Evolutionary conservation across 2,329 filamentous ascomycete species (phyloP).

Genomic region (Pyrenochaeta sp.): DNA sequence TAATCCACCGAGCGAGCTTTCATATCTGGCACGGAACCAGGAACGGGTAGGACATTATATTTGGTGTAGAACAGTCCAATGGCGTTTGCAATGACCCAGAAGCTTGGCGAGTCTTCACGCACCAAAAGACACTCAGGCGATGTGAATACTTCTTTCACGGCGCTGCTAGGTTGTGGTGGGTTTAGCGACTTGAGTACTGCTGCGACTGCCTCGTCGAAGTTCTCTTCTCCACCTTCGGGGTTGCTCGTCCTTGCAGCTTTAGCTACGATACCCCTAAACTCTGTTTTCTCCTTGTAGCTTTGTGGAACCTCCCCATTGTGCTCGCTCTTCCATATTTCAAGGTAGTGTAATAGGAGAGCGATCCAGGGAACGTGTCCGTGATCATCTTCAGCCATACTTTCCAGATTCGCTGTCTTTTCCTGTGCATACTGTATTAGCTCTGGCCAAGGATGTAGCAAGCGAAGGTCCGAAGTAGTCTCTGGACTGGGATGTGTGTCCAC

Average conservation of each 20-base stretch:
- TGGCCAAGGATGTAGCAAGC: conserved; percentile 84
- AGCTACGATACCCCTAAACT: conserved; percentile 76
- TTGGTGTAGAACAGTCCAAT: conserved; percentile 77
- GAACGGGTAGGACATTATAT: conserved; percentile 78
- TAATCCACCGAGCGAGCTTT: conserved; percentile 93
- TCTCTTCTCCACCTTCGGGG: conserved; percentile 90
- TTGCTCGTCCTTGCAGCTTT: conserved; percentile 73
- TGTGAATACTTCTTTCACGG: conserved; percentile 79
- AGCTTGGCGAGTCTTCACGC: conserved; percentile 64
- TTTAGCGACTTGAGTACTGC: conserved; percentile 90
- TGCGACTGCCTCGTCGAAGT: conserved; percentile 89
- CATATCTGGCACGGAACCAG: conserved; percentile 94
- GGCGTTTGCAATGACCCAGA: conserved; percentile 89
- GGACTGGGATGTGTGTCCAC: conserved; percentile 95
- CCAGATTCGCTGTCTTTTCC: conserved; percentile 72
- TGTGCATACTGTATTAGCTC: conserved; percentile 74
- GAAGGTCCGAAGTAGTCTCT: conserved; percentile 82
- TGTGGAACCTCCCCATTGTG: conserved; percentile 74
- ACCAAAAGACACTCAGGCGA: conserved; percentile 66
- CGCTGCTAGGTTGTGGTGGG: conserved; percentile 69
- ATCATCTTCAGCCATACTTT: conserved; percentile 75
- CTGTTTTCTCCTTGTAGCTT: conserved; percentile 84
- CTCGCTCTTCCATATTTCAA: conserved; percentile 77
- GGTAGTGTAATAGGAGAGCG: conserved; percentile 79
- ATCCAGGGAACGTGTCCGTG: conserved; percentile 94